phyloP scores from a whole-genome alignment of 352 stramenopile species.

The Halophytophthora polymorphica region DNA sequence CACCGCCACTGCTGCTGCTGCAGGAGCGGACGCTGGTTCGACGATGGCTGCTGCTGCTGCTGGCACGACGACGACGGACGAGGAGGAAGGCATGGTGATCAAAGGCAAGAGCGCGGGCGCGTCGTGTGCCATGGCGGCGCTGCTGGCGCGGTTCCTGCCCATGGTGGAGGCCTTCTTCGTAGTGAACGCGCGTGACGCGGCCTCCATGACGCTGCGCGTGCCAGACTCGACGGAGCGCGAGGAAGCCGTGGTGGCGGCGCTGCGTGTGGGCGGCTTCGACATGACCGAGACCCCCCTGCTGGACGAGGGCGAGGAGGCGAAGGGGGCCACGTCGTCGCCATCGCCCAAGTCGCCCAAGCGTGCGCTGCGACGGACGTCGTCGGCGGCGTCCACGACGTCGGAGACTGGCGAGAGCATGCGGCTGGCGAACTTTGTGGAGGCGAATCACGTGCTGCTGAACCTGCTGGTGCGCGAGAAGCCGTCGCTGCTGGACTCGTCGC shows the following conservation, averaged over 20 bases:
- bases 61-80: constrained; percentile 28
- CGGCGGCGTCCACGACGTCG: constrained; percentile 36
- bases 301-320: constrained; percentile 23
- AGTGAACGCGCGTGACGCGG: constrained; percentile 91
- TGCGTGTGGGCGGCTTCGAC: constrained; percentile 65
- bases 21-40: constrained; percentile 44
- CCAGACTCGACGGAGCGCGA: constrained; percentile 75
- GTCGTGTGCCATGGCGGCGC: constrained; percentile 88
- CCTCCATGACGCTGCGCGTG: constrained; percentile 70
- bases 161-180: constrained; percentile 99
- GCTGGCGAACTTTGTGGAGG: constrained; percentile 92
- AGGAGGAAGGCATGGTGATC: constrained; percentile 73
- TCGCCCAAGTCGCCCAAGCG: constrained; percentile 14
- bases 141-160: constrained; percentile 96
- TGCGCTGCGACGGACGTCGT: constrained; percentile 35
- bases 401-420: constrained; percentile 65
- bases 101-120: constrained; percentile 85
- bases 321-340: constrained; percentile 1
- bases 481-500: constrained; percentile 93
- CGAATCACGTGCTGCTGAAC: constrained; percentile 97
- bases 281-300: constrained; percentile 26
- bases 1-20: constrained; percentile 3
- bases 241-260: constrained; percentile 69
- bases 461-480: constrained; percentile 96
- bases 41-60: constrained; percentile 36